Evolutionary conservation across 805 yeast species (phyloP), one percentile per base, ranked within the genome.

Genomic region (Myxozyma vanderwaltii): DNA sequence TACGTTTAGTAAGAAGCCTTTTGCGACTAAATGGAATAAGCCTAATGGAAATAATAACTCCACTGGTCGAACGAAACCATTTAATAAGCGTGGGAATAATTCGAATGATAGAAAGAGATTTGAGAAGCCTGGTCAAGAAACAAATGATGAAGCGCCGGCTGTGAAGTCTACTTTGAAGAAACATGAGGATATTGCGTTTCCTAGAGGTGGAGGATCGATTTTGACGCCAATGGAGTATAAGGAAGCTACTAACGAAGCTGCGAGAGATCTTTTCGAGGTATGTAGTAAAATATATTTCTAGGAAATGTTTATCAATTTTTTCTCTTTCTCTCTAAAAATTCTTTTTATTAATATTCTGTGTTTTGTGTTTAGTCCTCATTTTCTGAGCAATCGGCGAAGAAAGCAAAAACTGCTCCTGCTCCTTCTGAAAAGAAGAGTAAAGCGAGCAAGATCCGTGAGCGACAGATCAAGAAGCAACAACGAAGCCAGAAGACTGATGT

Each of bases 191-290:
- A 26, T 51, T 35, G 47, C 45, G 43, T 94, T 94, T 71, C 99
- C 99, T 51, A 88, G 99, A 83, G 99, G 99, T 68, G 99, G 99
- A 51, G 77, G 77, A 5, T 70, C 75, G 15, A 89, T 84, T 26
- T 80, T 94, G 69, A 83, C 96, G 2, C 91, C 98, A 5, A 76
- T 94, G 65, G 99, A 94, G 75, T 84, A 90, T 66, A 91, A 90
- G 72, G 94, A 90, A 71, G 92, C 92, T 52, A 86, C 96, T 41
- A 91, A 90, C 71, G 96, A 92, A 74, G 99, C 92, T 50, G 85
- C 91, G 23, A 83, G 82, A 63, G 99, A 94, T 75, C 76, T 91
- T 51, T 88, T 89, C 63, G 92, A 68, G 54, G 67, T 59, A 38
- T 6, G 49, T 43, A 27, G 12, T 29, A n/a, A 29, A n/a, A 13